Conservation (phyloP, 305 asterid genomes). For the Rubia balearica region DNA sequence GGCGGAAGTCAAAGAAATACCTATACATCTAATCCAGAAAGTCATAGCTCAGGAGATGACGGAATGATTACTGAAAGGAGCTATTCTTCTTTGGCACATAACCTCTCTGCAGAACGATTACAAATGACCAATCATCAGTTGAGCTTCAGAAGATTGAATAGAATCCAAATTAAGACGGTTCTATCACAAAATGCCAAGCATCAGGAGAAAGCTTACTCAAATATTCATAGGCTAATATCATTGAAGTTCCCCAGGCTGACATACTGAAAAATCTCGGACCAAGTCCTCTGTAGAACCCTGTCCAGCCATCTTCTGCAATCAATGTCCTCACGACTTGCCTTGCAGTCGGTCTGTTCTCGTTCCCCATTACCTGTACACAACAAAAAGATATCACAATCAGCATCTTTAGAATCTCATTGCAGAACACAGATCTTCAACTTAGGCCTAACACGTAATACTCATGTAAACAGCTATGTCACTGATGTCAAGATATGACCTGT, state of each 20-base stretch:
- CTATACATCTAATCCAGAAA: constrained; percentile 16
- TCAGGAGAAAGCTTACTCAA: constrained; percentile 39
- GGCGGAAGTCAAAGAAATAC: constrained; percentile 16
- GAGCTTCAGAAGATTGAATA: constrained; percentile 7
- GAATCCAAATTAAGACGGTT: neutral
- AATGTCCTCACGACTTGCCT: constrained; percentile 63
- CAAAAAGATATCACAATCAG: constrained; percentile 17
- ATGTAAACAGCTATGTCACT: neutral
- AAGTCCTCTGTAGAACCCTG: constrained; percentile 80
- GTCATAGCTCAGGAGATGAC: neutral
- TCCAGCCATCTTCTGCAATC: constrained; percentile 91
- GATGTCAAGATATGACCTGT: neutral
- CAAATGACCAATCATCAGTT: constrained; percentile 14
- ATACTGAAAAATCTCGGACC: constrained; percentile 98
- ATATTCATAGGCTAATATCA: constrained; percentile 95
- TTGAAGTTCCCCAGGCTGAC: constrained; percentile 99
- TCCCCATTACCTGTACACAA: constrained; percentile 60
- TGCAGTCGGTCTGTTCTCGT: constrained; percentile 60
- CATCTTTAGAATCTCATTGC: constrained; percentile 8
- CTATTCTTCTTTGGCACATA: constrained; percentile 38
- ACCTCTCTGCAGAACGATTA: constrained; percentile 45
- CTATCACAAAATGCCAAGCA: neutral
- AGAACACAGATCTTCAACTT: neutral
- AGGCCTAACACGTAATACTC: neutral
- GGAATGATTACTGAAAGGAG: constrained; percentile 9